Base-by-base conservation (phyloP, 371 early-diverging fungal genomes). In the Rhizopus delemar region DNA sequence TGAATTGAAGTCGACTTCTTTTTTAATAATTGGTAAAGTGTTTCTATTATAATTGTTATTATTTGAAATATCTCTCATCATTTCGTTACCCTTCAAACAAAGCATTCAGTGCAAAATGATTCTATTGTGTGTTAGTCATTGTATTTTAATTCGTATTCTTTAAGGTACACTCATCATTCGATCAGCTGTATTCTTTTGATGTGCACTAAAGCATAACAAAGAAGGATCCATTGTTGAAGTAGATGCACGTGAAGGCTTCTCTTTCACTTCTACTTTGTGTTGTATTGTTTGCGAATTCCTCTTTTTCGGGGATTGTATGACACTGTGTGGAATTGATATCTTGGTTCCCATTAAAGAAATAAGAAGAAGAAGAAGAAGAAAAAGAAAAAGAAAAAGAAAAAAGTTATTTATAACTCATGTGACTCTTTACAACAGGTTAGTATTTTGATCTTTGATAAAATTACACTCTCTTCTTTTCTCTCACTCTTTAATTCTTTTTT, bases 1-100 rank as follows among this genome's bases (percentile, higher is more conserved):
- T 15, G 54, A 50, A 51, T 39, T 41, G n/a, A 62, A 62, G 56
- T 58, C 59, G 15, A 66, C n/a, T 12, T 54, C 32, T 12, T 41
- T n/a, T 5, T 22, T 15, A 31, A 62, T 51, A 3, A 29, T 29
- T 8, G 49, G 11, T 5, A 59, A 43, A 15, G 56, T 11, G 33
- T 66, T 66, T 46, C 70, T 66, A 57, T 29, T 12, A 54, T 11
- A 50, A 55, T n/a, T 16, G 41, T 53, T 38, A 29, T 29, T 29
- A 5, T 5, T 7, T 48, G 9, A 4, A 22, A 22, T 22, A 22
- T 48, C 8, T 6, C 46, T 45, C n/a, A 8, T 45, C 3, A 12
- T 45, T 16, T 45, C 46, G 11, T 48, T 51, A 51, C 48, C 48
- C 48, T 4, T 48, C 48, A 48, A 48, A 48, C 29, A 48, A 29